Conservation (phyloP, 179 eudicot species). For the Spergularia azorica region DNA sequence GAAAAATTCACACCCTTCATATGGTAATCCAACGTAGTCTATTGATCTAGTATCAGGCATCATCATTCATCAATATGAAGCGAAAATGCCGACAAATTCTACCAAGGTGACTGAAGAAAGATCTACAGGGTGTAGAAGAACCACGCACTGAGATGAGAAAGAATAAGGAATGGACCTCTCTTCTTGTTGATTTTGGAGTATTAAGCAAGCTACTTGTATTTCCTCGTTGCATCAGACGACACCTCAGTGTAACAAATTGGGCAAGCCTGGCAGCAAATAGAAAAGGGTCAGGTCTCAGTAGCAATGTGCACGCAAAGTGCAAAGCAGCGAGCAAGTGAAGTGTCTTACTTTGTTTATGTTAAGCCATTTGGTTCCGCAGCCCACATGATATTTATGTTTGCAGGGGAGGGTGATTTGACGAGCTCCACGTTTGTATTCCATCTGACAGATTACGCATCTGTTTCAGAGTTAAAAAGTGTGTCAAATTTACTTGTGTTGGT, state of each 20-base stretch:
- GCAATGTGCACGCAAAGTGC: not conserved
- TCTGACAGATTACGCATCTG: conserved; percentile 98
- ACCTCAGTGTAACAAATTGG: conserved; percentile 86
- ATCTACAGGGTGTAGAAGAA: conserved; percentile 1
- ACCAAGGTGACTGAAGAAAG: not conserved
- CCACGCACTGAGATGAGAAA: conserved; percentile 15
- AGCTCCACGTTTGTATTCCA: conserved; percentile 85
- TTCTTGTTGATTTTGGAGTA: conserved; percentile 30
- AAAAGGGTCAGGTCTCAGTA: not conserved
- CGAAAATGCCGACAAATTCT: not conserved
- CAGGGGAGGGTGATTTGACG: conserved; percentile 78
- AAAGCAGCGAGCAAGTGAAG: not conserved
- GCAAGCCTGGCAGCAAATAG: conserved; percentile 53
- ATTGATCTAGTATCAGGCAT: conserved; percentile 14
- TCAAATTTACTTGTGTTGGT: not conserved
- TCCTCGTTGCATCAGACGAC: conserved; percentile 32
- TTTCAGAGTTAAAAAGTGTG: not conserved
- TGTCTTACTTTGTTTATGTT: conserved; percentile 77
- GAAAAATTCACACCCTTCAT: conserved; percentile 8
- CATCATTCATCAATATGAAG: conserved; percentile 16
- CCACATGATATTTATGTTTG: conserved; percentile 80
- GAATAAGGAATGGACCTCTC: conserved; percentile 27
- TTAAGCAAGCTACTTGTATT: conserved; percentile 20
- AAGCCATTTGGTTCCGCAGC: conserved; percentile 91
- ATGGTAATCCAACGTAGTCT: not conserved